A percentile compares a stretch with the other conserved stretches of the same genome.
phyloP scores from a whole-genome alignment of 768 basidiomycete species.

The Russula griseocarnosa region DNA sequence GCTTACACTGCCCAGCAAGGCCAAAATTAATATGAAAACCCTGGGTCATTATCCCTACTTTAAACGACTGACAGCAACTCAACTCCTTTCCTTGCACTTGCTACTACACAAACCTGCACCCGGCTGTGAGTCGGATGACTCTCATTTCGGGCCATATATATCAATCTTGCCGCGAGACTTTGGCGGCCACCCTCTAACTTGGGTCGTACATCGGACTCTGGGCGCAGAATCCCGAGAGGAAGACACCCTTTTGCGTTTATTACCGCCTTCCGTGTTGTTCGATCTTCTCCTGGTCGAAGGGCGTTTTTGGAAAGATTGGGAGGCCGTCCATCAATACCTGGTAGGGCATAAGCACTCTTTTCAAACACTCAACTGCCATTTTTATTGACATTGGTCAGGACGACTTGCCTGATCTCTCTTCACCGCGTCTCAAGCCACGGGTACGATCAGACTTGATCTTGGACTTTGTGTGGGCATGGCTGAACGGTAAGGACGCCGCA shows the following conservation, averaged over 20 bases:
- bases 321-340: slow-evolving; percentile 45
- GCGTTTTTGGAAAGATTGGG: slow-evolving; percentile 61
- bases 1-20: slow-evolving; percentile 64
- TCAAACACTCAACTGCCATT: neutral
- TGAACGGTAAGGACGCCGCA: slow-evolving; percentile 58
- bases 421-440: slow-evolving; percentile 2
- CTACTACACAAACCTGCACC: slow-evolving; percentile 55
- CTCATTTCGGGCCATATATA: slow-evolving; percentile 71
- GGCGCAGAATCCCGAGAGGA: slow-evolving; percentile 28
- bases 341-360: slow-evolving; percentile 39
- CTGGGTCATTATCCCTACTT: slow-evolving; percentile 56
- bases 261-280: slow-evolving; percentile 48
- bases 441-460: slow-evolving; percentile 24
- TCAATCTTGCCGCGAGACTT: slow-evolving; percentile 72
- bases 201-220: slow-evolving; percentile 44
- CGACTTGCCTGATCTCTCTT: slow-evolving; percentile 12
- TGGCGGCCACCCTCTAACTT: slow-evolving; percentile 76
- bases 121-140: slow-evolving; percentile 46
- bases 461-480: slow-evolving; percentile 88
- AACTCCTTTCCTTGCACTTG: slow-evolving; percentile 79
- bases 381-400: slow-evolving; percentile 11
- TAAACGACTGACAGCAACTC: slow-evolving; percentile 52
- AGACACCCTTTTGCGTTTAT: slow-evolving; percentile 36
- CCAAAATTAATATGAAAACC: slow-evolving; percentile 71
- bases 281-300: slow-evolving; percentile 43